Evolutionary conservation across 805 yeast genomes (phyloP), one percentile per base, ranked within the genome.

Genomic region (Kluyveromyces wickerhamii): DNA sequence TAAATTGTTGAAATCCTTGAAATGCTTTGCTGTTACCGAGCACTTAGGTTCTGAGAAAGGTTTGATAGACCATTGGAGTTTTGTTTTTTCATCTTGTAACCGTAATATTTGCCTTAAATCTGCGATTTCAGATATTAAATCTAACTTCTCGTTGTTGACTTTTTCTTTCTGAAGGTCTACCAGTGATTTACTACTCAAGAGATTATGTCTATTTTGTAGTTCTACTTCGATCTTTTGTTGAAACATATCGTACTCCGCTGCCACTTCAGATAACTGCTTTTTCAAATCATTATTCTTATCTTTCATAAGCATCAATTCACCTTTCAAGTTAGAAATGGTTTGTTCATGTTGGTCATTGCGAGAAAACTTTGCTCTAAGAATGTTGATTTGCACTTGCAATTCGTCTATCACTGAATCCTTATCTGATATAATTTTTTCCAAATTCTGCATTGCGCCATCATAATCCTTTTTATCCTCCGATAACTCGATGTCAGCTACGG

Each of bases 111-210:
- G 58, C 34, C 69, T 59, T 27, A 75, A 52, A 13, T 64, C 50
- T 2, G 56, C 48, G 8, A 74, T 62, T 45, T 74, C 76, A 21
- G 69, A 67, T 0, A 69, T 43, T 11, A 72, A 44, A 1, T 63
- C 61, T 26, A 62, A 42, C 24, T 59, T 61, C 3, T 53, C 60
- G 3, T 55, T 49, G 26, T 47, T 48, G 18, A 59, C 50, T 30
- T 56, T 54, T 39, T 63, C 69, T 5, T 60, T 51, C 10, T 58
- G 38, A 7, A 65, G 38, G 21, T 54, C 49, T 3, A 53, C 55
- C 36, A 69, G 66, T 3, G 48, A 48, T 2, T 57, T 54, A 21
- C 51, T 48, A 16, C 45, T 43, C 22, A 57, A n/a, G 6, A 47
- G 16, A 16, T 42, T 43, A 14, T 46, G 41, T 21, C 45, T 48